Percentiles rank a stretch among this genome's conserved stretches.
Conservation (phyloP, 208 protist genomes). For the Crithidia sp. region DNA sequence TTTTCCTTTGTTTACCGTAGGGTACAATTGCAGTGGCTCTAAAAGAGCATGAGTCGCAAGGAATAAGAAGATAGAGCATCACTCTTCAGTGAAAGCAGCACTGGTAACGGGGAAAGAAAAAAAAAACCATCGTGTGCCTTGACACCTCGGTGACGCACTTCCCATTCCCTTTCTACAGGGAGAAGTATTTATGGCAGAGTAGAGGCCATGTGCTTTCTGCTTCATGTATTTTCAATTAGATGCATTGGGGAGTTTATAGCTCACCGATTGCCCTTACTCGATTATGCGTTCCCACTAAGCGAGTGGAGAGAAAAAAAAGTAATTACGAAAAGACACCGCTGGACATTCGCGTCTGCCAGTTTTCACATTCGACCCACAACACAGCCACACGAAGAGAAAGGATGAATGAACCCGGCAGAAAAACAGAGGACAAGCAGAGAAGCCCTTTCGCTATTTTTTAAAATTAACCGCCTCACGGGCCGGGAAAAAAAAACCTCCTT, state of each 20-base stretch:
- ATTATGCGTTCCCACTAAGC: background rate
- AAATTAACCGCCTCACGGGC: background rate
- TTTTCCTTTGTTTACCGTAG: too few species aligned
- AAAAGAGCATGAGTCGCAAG: too few species aligned
- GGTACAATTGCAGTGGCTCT: too few species aligned
- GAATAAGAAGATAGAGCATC: too few species aligned
- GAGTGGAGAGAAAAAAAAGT: slow-evolving; percentile 8
- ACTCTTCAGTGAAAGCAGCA: too few species aligned
- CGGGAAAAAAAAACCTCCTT: too few species aligned
- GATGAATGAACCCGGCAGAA: background rate
- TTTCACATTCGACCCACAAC: background rate
- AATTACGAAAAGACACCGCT: background rate
- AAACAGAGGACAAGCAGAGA: background rate
- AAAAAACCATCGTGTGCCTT: too few species aligned
- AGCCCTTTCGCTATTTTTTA: background rate
- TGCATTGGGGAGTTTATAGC: background rate
- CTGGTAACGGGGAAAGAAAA: too few species aligned
- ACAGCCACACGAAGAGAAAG: slow-evolving; percentile 3
- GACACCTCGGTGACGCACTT: too few species aligned
- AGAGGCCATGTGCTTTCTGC: background rate
- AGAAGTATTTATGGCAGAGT: background rate
- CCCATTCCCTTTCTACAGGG: too few species aligned
- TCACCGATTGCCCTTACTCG: background rate
- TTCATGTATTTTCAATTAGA: background rate
- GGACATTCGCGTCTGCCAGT: too few species aligned